A percentile compares a stretch with the other conserved stretches of the same genome.
These are phyloP conservation scores for Grosmannia huntii DNA, from an alignment of 2,329 filamentous ascomycete species.

Conservation along the genomic window DNA sequence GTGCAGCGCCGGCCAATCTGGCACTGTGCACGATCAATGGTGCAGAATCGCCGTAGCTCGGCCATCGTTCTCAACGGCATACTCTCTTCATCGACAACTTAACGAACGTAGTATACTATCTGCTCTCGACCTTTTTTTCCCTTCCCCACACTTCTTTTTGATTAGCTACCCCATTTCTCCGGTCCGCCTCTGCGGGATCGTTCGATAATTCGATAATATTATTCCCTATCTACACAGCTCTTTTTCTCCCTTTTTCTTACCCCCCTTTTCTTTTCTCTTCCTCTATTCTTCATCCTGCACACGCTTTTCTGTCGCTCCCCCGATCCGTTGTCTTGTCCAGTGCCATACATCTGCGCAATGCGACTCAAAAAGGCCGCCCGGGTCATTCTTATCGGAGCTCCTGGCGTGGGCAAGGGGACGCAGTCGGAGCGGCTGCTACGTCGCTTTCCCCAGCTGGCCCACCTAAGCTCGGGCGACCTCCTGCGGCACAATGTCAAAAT, in stretches of 20 bases:
- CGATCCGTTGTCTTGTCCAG: neutral
- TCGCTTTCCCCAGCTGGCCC: constrained; percentile 76
- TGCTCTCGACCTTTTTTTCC: neutral
- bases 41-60: too few species aligned
- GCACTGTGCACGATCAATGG: too few species aligned
- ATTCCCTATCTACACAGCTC: neutral
- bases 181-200: neutral
- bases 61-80: too few species aligned
- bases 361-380: constrained; percentile 70
- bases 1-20: too few species aligned
- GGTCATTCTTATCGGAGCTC: constrained; percentile 87
- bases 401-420: constrained; percentile 95
- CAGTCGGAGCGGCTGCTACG: constrained; percentile 81
- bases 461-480: constrained; percentile 89
- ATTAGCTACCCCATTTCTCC: constrained; percentile 1
- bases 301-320: neutral
- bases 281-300: neutral
- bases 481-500: constrained; percentile 86
- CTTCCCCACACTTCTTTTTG: neutral
- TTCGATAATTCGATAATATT: neutral
- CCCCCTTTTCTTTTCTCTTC: neutral
- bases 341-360: constrained; percentile 28
- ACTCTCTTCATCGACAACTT: too few species aligned
- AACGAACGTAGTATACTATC: neutral
- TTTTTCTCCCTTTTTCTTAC: neutral